phyloP scores from a whole-genome alignment of 768 basidiomycete species.

The Tricholoma matsutake region DNA sequence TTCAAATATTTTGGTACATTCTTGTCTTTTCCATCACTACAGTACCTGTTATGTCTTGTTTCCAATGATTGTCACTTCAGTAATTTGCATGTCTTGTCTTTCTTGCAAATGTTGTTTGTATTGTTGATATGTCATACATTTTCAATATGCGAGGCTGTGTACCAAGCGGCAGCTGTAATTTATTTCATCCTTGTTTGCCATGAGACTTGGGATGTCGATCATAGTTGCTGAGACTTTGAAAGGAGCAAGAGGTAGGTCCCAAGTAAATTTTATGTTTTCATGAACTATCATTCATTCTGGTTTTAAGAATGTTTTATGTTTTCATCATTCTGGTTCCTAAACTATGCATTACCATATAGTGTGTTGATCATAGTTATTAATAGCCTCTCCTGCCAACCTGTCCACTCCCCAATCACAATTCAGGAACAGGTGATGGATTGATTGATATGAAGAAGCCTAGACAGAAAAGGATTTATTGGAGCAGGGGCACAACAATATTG shows the following conservation, averaged over 20 bases:
- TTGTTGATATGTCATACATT: too few species aligned
- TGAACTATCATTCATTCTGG: too few species aligned
- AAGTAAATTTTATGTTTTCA: too few species aligned
- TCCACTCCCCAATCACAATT: not conserved
- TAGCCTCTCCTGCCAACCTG: too few species aligned
- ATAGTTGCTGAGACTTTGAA: not conserved
- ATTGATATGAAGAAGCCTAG: not conserved
- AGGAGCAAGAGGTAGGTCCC: not conserved
- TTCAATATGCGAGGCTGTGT: too few species aligned
- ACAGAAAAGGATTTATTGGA: not conserved
- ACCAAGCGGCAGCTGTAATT: too few species aligned
- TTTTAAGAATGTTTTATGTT: too few species aligned
- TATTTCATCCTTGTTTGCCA: too few species aligned
- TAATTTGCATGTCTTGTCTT: not conserved
- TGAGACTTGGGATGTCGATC: too few species aligned
- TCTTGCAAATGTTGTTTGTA: not conserved
- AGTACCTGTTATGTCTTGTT: not conserved
- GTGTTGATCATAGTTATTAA: not conserved
- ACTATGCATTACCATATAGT: not conserved
- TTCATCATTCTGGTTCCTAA: too few species aligned
- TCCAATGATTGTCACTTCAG: not conserved
- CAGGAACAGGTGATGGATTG: not conserved
- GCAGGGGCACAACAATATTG: too few species aligned
- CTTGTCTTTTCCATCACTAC: not conserved
- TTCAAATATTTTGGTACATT: not conserved